A percentile compares a stretch with the other conserved stretches of the same genome.
phyloP scores from a whole-genome alignment of 257 asterid species.

The Salvia splendens region DNA sequence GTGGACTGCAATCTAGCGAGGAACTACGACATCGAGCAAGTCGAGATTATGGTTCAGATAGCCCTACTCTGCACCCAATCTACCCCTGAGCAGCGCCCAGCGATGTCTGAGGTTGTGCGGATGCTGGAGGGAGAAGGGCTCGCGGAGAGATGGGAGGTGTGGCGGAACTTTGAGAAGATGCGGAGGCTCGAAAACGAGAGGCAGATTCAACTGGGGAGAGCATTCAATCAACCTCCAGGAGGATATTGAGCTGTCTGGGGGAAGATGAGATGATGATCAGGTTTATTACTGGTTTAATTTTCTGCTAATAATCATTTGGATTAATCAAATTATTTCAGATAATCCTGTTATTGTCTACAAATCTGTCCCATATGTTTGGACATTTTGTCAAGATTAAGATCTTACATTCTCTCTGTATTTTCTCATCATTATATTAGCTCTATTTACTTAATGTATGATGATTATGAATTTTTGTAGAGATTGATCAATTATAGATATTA shows the following conservation, averaged over 20 bases:
- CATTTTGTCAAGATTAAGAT: no score
- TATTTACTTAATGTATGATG: no score
- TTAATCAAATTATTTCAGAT: background rate
- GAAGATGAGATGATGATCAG: slow-evolving; percentile 43
- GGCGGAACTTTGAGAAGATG: slow-evolving; percentile 68
- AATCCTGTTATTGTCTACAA: no score
- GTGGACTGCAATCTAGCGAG: slow-evolving; percentile 64
- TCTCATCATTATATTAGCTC: no score
- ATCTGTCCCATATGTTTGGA: no score
- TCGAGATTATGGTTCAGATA: slow-evolving; percentile 89
- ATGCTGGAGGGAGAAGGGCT: slow-evolving; percentile 94
- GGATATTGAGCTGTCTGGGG: slow-evolving; percentile 79
- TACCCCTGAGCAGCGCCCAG: slow-evolving; percentile 86
- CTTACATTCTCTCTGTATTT: no score
- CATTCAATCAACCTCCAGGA: slow-evolving; percentile 61
- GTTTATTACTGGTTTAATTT: background rate
- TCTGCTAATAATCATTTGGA: background rate
- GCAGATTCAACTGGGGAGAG: slow-evolving; percentile 73
- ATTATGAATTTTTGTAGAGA: no score
- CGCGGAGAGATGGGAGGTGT: slow-evolving; percentile 81
- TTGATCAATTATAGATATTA: no score
- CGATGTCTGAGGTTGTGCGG: slow-evolving; percentile 83
- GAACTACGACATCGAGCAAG: slow-evolving; percentile 59
- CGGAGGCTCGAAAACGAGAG: slow-evolving; percentile 68
- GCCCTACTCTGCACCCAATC: slow-evolving; percentile 85